phyloP scores from a whole-genome alignment of 2,329 filamentous ascomycete species.

The Rhytidhysteron rufulum region DNA sequence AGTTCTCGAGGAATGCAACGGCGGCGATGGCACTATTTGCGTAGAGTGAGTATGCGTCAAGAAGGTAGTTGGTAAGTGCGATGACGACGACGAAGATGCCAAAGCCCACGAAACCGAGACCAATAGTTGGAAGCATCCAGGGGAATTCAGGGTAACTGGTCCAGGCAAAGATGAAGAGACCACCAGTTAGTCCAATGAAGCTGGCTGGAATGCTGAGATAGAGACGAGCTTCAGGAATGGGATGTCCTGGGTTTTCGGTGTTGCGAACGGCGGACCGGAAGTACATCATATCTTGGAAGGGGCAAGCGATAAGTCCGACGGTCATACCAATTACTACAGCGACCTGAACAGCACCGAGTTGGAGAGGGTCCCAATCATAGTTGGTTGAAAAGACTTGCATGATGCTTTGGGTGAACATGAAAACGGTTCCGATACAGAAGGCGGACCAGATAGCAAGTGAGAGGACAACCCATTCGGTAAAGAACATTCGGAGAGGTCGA shows the following conservation, averaged over 20 bases:
- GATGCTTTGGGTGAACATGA: slow-evolving; percentile 49
- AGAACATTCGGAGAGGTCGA: slow-evolving; percentile 38
- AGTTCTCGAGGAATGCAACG: slow-evolving; percentile 48
- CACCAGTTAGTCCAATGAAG: slow-evolving; percentile 45
- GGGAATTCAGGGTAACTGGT: slow-evolving; percentile 40
- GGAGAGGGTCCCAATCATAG: slow-evolving; percentile 40
- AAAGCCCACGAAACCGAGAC: slow-evolving; percentile 47
- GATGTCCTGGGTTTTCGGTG: slow-evolving; percentile 32
- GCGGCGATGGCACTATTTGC: slow-evolving; percentile 49
- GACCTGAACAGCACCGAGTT: slow-evolving; percentile 43
- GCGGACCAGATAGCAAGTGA: slow-evolving; percentile 47
- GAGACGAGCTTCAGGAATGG: slow-evolving; percentile 45
- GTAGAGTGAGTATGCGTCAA: slow-evolving; percentile 49
- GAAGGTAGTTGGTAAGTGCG: slow-evolving; percentile 47
- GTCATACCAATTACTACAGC: slow-evolving; percentile 46
- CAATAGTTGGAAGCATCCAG: slow-evolving; percentile 48
- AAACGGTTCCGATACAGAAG: slow-evolving; percentile 46
- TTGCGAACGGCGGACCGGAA: slow-evolving; percentile 39
- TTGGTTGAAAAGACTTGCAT: slow-evolving; percentile 39
- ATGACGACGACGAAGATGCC: slow-evolving; percentile 47
- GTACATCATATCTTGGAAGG: slow-evolving; percentile 39
- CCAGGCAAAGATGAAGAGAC: slow-evolving; percentile 52
- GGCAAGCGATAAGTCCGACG: slow-evolving; percentile 36
- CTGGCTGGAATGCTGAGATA: slow-evolving; percentile 42
- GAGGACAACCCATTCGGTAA: slow-evolving; percentile 49